These are phyloP conservation scores for Calendula officinalis DNA, from an alignment of 129 eudicot genomes.

Conservation along the genomic window DNA sequence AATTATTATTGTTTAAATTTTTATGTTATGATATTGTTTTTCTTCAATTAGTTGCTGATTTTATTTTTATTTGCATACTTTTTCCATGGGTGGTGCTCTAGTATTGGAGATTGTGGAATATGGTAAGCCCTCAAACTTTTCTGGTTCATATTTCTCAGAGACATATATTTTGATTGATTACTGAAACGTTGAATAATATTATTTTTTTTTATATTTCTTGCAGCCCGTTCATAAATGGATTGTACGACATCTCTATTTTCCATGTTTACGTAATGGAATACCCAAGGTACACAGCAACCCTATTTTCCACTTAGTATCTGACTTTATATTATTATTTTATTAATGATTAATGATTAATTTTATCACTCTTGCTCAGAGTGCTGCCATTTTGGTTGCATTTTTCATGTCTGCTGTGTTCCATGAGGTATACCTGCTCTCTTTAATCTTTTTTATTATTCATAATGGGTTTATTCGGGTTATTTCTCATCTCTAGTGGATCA, in stretches of 20 bases:
- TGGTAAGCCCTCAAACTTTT: constrained; percentile 50
- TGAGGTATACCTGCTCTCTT: constrained; percentile 51
- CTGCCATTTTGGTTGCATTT: constrained; percentile 81
- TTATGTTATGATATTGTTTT: neutral
- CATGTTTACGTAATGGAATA: constrained; percentile 86
- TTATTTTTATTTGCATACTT: constrained; percentile 11
- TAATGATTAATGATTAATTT: neutral
- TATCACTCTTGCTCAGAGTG: constrained; percentile 46
- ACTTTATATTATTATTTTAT: neutral
- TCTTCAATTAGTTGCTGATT: constrained; percentile 12
- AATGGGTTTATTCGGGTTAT: too few relatives aligned
- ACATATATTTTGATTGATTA: neutral
- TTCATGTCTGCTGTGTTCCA: constrained; percentile 86
- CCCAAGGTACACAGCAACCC: constrained; percentile 57
- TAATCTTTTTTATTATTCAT: neutral
- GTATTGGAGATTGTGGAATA: constrained; percentile 99
- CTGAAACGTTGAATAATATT: constrained; percentile 10
- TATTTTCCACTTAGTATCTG: neutral
- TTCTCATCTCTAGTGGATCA: too few relatives aligned
- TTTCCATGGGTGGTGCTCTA: constrained; percentile 38
- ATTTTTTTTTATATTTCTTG: constrained; percentile 16
- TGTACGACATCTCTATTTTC: constrained; percentile 87
- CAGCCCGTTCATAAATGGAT: constrained; percentile 99
- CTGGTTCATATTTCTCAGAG: neutral
- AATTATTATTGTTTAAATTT: neutral